Base-by-base conservation (phyloP, 495 filamentous ascomycete species). In the Neurospora sp. region DNA sequence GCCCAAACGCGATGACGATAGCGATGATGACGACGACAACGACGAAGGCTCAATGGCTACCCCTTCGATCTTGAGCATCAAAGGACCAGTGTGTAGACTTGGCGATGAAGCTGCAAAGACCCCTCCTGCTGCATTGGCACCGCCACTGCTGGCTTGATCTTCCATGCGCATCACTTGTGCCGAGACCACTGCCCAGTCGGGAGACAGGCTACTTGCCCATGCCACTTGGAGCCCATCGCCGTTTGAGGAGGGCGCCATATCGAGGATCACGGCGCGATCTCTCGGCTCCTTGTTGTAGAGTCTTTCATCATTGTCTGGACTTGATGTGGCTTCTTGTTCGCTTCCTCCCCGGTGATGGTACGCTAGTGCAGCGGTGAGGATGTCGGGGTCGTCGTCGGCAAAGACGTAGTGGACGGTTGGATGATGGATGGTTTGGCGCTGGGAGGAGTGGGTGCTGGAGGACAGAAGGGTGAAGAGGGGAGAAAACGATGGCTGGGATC, bases 361-460 rank as follows among this genome's bases (percentile, higher is more conserved):
- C 40, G 82, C 80, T 70, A 86, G 77, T 18, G 82, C 83, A 69
- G 80, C 79, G 8, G 91, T 91, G 40, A 93, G 81, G 61, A 91
- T 83, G 10, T 92, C 90, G 10, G 85, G 83, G 72, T 89, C 88
- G 81, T 97, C 93, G 78, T 94, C 91, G 75, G 86, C 87, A 83
- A 97, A 98, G 73, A 97, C 88, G 83, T 98, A 98, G 85, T 95
- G 93, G 3, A 97, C 89, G 48, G 86, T 89, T 74, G 96, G 94
- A 81, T 95, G 86, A 81, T 93, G 84, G 9, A 85, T 86, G 68
- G 87, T 86, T 69, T 78, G 76, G 12, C 74, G 73, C 59, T 71
- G 71, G 16, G 75, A 69, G 5, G 76, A 59, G 38, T 83, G 83
- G 16, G 81, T 83, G 20, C 80, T 82, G 18, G 84, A 75, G 72